Evolutionary conservation across 2,329 filamentous ascomycete species (phyloP), one percentile per base, ranked within the genome.

Genomic region (Tolypocladium tundrense): DNA sequence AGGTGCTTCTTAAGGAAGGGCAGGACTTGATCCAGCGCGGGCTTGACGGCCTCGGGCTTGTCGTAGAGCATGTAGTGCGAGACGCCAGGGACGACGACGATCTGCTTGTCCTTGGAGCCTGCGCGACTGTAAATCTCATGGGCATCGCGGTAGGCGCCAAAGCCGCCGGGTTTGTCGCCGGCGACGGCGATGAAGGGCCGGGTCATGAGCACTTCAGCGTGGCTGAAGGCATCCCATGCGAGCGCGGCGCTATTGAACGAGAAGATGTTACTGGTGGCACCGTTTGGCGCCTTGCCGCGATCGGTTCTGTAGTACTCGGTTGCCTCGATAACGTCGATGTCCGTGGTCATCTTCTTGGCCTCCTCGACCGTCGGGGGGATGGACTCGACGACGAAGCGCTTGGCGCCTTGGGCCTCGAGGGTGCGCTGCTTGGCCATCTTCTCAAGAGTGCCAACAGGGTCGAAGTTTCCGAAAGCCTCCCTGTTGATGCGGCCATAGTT

Each of bases 401-500:
- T 54, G 14, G 43, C 43, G 1, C 57, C 59, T 14, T 39, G 41
- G 16, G 57, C 54, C 24, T 60, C 57, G 31, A 37, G 24, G 6
- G 51, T 52, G 31, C 56, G 56, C 56, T 60, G 58, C 41, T n/a
- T 43, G 5, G 58, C 58, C 35, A 60, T 55, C 6, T 54, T 48
- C 14, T 58, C 52, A 2, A 58, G 53, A 1, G 58, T 33, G 31
- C 43, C 58, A 11, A 56, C 53, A 11, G 56, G 58, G 31, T 53
- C 31, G 45, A 57, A 56, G 10, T 42, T 37, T 2, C 45, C 59
- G 24, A 31, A 37, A 33, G 8, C 53, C n/a, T 42, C 43, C 43
- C 21, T 57, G 10, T 53, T 57, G 13, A 48, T 42, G 35, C 69
- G 67, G 16, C 63, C 56, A 56, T 66, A 63, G n/a, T 66, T 66